Conservation (phyloP, 1,284 basidiomycete genomes). For the Rhodofomes roseus region DNA sequence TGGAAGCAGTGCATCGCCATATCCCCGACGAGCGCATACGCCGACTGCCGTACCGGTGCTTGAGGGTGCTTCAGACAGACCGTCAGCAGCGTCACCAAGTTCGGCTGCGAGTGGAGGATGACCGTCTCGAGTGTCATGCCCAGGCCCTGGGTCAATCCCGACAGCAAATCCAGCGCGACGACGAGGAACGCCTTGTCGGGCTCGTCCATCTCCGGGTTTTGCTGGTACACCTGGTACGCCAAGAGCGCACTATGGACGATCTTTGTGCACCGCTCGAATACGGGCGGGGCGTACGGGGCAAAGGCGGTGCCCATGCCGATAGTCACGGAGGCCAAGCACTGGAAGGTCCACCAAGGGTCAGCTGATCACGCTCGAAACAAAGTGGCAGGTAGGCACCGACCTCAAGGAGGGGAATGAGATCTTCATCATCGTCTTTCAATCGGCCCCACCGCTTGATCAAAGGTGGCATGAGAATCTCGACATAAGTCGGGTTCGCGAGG, state of each 20-base stretch:
- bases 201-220: conserved; percentile 86
- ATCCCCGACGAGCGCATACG: conserved; percentile 96
- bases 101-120: conserved; percentile 68
- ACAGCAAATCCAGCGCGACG: conserved; percentile 93
- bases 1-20: conserved; percentile 95
- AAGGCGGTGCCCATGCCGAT: conserved; percentile 96
- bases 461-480: conserved; percentile 96
- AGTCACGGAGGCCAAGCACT: conserved; percentile 97
- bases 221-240: conserved; percentile 80
- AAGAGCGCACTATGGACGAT: conserved; percentile 83
- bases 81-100: conserved; percentile 75
- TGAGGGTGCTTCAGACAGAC: conserved; percentile 93
- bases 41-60: conserved; percentile 92
- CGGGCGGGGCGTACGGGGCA: conserved; percentile 83
- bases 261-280: conserved; percentile 88
- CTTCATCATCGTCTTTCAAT: conserved; percentile 87
- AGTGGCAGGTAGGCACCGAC: conserved; percentile 37
- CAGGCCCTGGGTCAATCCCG: conserved; percentile 93
- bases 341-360: conserved; percentile 8
- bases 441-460: conserved; percentile 88
- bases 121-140: conserved; percentile 73
- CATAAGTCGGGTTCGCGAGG: conserved; percentile 81
- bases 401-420: conserved; percentile 93
- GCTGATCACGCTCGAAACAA: background rate
- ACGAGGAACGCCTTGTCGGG: conserved; percentile 96